Evolutionary conservation across 2,329 filamentous ascomycete genomes (phyloP), one percentile per base, ranked within the genome.

Genomic region (Diaporthe ampelina): DNA sequence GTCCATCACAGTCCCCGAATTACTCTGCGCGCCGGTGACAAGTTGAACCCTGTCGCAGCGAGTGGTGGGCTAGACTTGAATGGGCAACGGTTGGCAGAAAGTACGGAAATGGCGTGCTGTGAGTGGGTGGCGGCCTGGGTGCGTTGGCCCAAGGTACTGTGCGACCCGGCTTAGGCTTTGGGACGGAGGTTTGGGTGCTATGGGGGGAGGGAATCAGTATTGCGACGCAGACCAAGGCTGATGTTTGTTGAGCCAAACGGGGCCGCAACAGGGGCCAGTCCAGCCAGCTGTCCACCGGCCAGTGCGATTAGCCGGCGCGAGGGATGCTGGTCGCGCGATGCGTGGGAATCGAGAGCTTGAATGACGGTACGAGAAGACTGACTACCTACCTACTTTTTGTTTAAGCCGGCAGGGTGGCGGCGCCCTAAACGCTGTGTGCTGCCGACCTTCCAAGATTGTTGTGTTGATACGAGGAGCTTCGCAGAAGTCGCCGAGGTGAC

Each of bases 1-100:
- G 65, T 75, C 74, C 74, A 75, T 75, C 58, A 75, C 72, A 70
- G 59, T 40, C 67, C 74, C 63, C 58, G 56, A 57, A 58, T n/a
- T 63, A 52, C 70, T 54, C 35, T 67, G 71, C 70, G 74, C 58
- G 71, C 71, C 70, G 65, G 71, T 57, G 67, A 68, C 58, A 70
- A 70, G 65, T 58, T 70, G 65, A 73, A 73, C 74, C 74, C 74
- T 75, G 71, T 73, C 74, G 45, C 57, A 56, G 70, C 35, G 68
- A 71, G 26, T 54, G 57, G 67, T 43, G 68, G 71, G 65, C 74
- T 75, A 73, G 50, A n/a, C 74, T 73, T 45, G 52, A 75, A 73
- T n/a, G 32, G 65, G 74, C 43, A 29, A 68, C 45, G 58, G 35
- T 57, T 65, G 43, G 69, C 9, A 73, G 61, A 58, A 50, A 17